phyloP scores from a whole-genome alignment of 2,329 filamentous ascomycete species.

The Colletotrichum tamarilloi region DNA sequence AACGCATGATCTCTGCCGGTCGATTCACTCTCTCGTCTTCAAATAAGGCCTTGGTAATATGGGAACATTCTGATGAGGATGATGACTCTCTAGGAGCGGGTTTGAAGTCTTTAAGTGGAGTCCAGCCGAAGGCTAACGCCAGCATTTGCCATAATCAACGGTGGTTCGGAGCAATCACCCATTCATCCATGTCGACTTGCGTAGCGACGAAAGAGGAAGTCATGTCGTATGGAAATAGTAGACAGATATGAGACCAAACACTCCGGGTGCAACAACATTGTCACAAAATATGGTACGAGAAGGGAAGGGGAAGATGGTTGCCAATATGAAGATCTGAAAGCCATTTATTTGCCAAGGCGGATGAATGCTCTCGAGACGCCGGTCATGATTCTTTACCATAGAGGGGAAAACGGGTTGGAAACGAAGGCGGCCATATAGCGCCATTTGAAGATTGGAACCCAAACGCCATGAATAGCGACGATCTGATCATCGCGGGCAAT shows the following conservation, averaged over 20 bases:
- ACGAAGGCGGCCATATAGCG: background rate
- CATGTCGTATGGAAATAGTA: background rate
- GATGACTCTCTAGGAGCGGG: too few relatives aligned
- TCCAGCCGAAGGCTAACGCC: background rate
- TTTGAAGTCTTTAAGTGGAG: background rate
- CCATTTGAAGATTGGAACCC: background rate
- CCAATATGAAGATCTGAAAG: conserved; percentile 5
- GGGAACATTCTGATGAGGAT: background rate
- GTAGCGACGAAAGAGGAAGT: background rate
- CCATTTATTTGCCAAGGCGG: conserved; percentile 26
- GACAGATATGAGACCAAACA: background rate
- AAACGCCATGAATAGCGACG: background rate
- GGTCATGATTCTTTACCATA: background rate
- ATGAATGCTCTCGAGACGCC: conserved; percentile 3
- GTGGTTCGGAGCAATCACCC: background rate
- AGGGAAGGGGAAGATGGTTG: background rate
- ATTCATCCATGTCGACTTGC: background rate
- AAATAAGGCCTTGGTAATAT: background rate
- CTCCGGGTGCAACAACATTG: background rate
- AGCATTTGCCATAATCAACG: background rate
- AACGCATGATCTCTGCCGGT: conserved; percentile 31
- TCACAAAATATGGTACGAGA: background rate
- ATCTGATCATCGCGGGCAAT: background rate
- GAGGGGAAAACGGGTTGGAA: background rate
- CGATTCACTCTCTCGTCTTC: background rate